Evolutionary conservation across 2,329 filamentous ascomycete genomes (phyloP), one percentile per base, ranked within the genome.

Genomic region (Ophiostoma angusticollis): DNA sequence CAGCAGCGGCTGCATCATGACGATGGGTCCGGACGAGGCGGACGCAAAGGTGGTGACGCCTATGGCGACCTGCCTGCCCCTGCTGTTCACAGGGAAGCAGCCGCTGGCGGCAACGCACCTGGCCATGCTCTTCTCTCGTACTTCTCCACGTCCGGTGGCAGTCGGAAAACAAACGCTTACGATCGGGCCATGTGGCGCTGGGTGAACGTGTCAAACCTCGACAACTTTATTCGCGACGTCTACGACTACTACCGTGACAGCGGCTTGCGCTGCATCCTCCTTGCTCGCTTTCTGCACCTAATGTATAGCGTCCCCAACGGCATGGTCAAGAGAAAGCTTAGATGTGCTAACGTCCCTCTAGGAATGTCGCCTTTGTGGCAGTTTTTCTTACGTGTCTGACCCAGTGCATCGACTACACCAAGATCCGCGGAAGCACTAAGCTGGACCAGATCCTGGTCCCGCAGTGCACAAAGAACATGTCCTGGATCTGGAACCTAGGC

Each of bases 121-220:
- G 44, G 44, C 7, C 30, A 43, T 12, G 44, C 45, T 1, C 33
- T 49, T 19, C 17, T 48, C 28, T 47, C 45, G 9, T 46, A 48
- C 33, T 48, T 47, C 21, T 38, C 37, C 7, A 29, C 40, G 4
- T 39, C 38, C 1, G 37, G 40, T 9, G 37, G 43, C 14, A 7
- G 18, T 11, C 38, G 44, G 17, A 43, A 39, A 7, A 42, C 58
- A 9, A 59, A 54, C 37, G 61, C 62, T 11, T 77, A 77, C 57
- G 81, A 89, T 53, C 81, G 79, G 57, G 86, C 87, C 4, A 74
- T 93, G 64, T 95, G 85, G 80, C 74, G 84, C 59, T 95, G 87
- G 83, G 84, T 84, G 39, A 94, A 94, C 52, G 84, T 91, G 41
- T 76, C 83, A 27, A 91, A 93, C 53, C 65, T 95, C 38, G 87